Conservation (phyloP, 2,329 filamentous ascomycete species). For the Penicillium oxalicum region DNA sequence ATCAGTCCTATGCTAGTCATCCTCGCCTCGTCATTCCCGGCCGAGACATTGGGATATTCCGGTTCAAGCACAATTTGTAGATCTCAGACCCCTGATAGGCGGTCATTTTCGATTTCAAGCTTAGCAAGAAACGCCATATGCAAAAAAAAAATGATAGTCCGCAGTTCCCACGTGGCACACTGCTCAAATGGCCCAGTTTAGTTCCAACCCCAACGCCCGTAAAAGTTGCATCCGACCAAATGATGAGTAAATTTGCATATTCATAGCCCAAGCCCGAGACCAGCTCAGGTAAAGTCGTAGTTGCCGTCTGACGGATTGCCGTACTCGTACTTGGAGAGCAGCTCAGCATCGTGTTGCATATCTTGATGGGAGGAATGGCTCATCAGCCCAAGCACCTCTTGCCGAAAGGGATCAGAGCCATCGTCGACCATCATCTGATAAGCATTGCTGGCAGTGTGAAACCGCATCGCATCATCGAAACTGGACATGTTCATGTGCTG, state of each 20-base stretch:
- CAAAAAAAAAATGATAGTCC: background rate
- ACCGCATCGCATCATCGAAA: conserved; percentile 37
- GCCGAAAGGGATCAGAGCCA: conserved; percentile 33
- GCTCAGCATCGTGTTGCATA: conserved; percentile 37
- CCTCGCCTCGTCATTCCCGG: too few species aligned
- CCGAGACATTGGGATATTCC: too few species aligned
- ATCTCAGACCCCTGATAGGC: too few species aligned
- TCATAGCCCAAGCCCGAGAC: conserved; percentile 8
- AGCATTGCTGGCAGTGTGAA: conserved; percentile 31
- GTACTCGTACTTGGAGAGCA: conserved; percentile 37
- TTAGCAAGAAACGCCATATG: background rate
- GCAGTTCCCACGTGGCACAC: too few species aligned
- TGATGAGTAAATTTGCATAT: too few species aligned
- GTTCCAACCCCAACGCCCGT: conserved; percentile 1
- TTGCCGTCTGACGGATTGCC: conserved; percentile 35
- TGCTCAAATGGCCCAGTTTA: too few species aligned
- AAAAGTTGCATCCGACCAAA: too few species aligned
- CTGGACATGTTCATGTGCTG: conserved; percentile 29
- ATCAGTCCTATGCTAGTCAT: too few species aligned
- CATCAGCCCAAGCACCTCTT: conserved; percentile 36
- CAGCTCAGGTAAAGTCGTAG: conserved; percentile 28
- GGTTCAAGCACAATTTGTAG: too few species aligned
- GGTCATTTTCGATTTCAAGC: too few species aligned
- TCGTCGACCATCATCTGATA: conserved; percentile 42
- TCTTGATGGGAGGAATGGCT: conserved; percentile 33